A percentile compares a stretch with the other conserved stretches of the same genome.
phyloP scores from a whole-genome alignment of 1,284 basidiomycete species.

The Athelia sp. region DNA sequence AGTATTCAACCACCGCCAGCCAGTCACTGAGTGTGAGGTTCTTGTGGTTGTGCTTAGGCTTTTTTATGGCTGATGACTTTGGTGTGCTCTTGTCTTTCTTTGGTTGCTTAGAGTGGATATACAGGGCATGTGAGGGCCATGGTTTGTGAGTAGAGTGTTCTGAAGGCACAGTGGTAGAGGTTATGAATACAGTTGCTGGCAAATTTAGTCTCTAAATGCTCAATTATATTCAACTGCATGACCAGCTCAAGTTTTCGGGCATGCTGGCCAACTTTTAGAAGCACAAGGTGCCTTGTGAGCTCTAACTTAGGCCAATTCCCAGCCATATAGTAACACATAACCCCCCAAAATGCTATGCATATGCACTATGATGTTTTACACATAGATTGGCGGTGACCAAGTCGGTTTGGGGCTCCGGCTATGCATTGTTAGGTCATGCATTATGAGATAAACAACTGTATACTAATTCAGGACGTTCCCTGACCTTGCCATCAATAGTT shows the following conservation, averaged over 20 bases:
- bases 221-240: background rate
- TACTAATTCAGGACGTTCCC: no score
- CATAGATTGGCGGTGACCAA: background rate
- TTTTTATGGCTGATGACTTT: background rate
- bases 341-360: background rate
- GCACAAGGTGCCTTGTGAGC: background rate
- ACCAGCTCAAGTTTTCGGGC: background rate
- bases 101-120: background rate
- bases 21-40: slow-evolving; percentile 24
- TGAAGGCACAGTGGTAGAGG: background rate
- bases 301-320: no score
- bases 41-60: slow-evolving; percentile 1
- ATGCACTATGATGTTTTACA: background rate
- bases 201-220: background rate
- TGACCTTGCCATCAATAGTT: no score
- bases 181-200: background rate
- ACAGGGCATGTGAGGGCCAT: background rate
- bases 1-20: slow-evolving; percentile 19
- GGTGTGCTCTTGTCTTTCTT: slow-evolving; percentile 1
- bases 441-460: background rate
- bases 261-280: background rate
- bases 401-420: background rate
- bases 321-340: background rate
- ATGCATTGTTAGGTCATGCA: background rate
- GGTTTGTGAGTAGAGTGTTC: background rate